A percentile compares a stretch with the other conserved stretches of the same genome.
phyloP scores from a whole-genome alignment of 1,284 basidiomycete species.

The Malassezia psittaci region DNA sequence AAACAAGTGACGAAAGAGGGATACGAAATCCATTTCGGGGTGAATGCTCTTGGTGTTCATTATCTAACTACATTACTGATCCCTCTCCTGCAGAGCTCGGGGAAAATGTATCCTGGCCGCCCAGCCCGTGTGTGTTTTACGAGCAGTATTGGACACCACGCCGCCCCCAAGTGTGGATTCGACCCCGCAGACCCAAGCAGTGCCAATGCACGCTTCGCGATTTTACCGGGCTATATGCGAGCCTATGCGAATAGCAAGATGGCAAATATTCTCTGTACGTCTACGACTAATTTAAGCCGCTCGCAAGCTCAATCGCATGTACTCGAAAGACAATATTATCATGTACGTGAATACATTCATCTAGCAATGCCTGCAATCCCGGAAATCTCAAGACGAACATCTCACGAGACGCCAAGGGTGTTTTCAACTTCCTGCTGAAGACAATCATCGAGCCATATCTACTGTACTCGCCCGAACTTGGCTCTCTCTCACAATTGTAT shows the following conservation, averaged over 20 bases:
- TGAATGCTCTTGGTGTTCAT: slow-evolving; percentile 31
- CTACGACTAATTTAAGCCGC: not conserved
- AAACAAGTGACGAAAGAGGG: slow-evolving; percentile 18
- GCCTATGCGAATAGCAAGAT: slow-evolving; percentile 28
- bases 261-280: slow-evolving; percentile 5
- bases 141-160: slow-evolving; percentile 16
- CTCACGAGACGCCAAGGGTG: slow-evolving; percentile 4
- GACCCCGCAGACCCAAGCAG: not conserved
- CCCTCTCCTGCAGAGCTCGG: slow-evolving; percentile 14
- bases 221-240: slow-evolving; percentile 8
- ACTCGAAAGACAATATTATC: slow-evolving; percentile 18
- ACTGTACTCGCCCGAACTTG: slow-evolving; percentile 16
- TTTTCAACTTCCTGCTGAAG: slow-evolving; percentile 5
- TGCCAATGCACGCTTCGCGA: not conserved
- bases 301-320: slow-evolving; percentile 3
- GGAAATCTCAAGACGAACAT: slow-evolving; percentile 19
- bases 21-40: slow-evolving; percentile 30
- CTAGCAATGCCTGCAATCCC: slow-evolving; percentile 19
- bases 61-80: slow-evolving; percentile 22
- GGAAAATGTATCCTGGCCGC: not conserved
- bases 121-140: slow-evolving; percentile 21
- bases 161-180: slow-evolving; percentile 10
- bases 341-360: slow-evolving; percentile 3
- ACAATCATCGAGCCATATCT: slow-evolving; percentile 19
- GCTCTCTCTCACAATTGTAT: slow-evolving; percentile 30